Evolutionary conservation across 148 eudicot species (phyloP), one percentile per base, ranked within the genome.

Genomic region (Agrostemma githago): DNA sequence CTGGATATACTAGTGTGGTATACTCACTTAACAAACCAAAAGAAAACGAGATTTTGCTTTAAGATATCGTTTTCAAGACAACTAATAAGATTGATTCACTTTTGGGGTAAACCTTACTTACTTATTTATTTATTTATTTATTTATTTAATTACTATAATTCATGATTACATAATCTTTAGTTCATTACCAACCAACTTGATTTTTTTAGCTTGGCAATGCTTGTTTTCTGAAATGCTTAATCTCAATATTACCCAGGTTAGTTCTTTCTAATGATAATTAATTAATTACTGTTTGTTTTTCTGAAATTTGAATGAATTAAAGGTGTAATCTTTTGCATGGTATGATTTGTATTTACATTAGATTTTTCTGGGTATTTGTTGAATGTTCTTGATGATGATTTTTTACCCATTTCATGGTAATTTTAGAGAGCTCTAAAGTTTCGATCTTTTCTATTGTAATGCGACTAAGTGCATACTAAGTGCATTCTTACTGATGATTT

Each of bases 321-420:
- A 65, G 46, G 46, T 40, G 68, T 65, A 37, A 64, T 64, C 8
- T 39, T 64, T 64, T 64, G 68, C 48, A 40, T 65, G 48, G 17
- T 40, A 65, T 40, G 40, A 39, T 43, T 7, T 65, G 48, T 16
- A 14, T 10, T 64, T 64, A 4, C 26, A 40, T 65, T 65, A 21
- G n/a, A 65, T 65, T 65, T 48, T 44, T 1, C 42, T 42, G 71
- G 72, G 39, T 44, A 61, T 20, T 44, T 69, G 15, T 68, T 42
- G 14, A 34, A 41, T 68, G 34, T 68, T 68, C 34, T 41, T 68
- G 15, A n/a, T 42, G 14, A 43, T 68, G 5, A 68, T 26, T 26
- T 26, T 26, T 68, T n/a, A 2, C 56, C 37, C 54, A 68, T 68
- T 43, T 44, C 12, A 48, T 44, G 56, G 10, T 51, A 10, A 0